Percentiles rank a stretch among this genome's conserved stretches.
phyloP scores from a whole-genome alignment of 495 filamentous ascomycete species.

The Aspergillus taichungensis region DNA sequence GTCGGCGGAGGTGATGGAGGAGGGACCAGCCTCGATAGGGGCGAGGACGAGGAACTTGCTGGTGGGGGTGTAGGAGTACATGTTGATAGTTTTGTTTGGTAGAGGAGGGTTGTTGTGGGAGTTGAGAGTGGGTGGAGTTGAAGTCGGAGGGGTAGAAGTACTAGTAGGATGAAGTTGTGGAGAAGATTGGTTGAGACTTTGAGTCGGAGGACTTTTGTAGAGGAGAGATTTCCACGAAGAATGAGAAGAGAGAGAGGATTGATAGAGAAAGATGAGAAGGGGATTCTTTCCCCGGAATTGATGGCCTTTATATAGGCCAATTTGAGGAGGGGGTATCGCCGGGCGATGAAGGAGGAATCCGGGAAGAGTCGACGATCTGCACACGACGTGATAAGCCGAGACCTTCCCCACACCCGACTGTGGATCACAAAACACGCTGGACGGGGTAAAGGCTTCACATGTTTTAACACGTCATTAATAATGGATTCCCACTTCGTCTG shows the following conservation, averaged over 20 bases:
- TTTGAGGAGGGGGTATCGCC: conserved; percentile 20
- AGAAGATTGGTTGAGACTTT: neutral
- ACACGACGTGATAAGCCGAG: conserved; percentile 16
- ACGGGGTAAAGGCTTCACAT: conserved; percentile 11
- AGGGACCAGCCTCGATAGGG: conserved; percentile 29
- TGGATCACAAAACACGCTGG: conserved; percentile 10
- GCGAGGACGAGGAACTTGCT: conserved; percentile 33
- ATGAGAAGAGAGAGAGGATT: conserved; percentile 5
- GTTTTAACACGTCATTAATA: conserved; percentile 16
- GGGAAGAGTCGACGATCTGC: conserved; percentile 13
- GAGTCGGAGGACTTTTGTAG: neutral
- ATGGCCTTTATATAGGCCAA: conserved; percentile 30
- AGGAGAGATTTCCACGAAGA: no score
- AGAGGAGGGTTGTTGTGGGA: neutral
- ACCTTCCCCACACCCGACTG: conserved; percentile 16
- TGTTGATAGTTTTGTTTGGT: conserved; percentile 14
- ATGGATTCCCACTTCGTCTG: conserved; percentile 8
- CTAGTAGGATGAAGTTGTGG: no score
- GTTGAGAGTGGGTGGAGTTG: neutral
- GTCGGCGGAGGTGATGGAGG: conserved; percentile 17
- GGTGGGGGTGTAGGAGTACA: conserved; percentile 30
- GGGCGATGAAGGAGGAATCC: conserved; percentile 17
- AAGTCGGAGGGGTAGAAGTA: no score
- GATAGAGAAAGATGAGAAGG: conserved; percentile 3
- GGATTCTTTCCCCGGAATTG: conserved; percentile 15